Base-by-base conservation (phyloP, 2,329 filamentous ascomycete species). In the Fusarium sp. region DNA sequence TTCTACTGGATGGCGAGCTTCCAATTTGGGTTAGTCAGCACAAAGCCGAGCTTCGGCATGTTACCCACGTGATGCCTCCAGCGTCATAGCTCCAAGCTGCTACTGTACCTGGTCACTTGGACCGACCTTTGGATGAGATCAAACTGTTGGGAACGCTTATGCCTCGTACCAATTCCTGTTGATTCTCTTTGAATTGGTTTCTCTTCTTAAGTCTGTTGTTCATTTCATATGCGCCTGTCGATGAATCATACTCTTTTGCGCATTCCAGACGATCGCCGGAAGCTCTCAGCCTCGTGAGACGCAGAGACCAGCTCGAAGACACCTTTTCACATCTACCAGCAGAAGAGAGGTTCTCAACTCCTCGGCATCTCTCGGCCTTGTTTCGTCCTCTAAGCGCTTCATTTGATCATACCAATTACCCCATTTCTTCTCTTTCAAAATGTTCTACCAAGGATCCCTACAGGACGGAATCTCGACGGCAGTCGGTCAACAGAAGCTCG, bases 381-480 rank as follows among this genome's bases (percentile, higher is more conserved):
- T 20, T 25, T 29, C 61, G 16, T 56, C 25, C 50, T 54, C 20
- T 22, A 36, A 27, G 33, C 35, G 33, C 35, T 35, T 33, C 27
- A 52, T 22, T 25, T 50, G 4, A 31, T 29, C 47, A 14, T 31
- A 31, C 11, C 27, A n/a, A 65, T 33, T 18, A 27, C 13, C 7
- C 35, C 9, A 29, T 45, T 10, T 60, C 42, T 13, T 18, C 22
- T 20, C 47, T 45, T 27, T 36, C 69, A 45, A 18, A 47, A 95
- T 97, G 92, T 98, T 98, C 83, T 95, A 95, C 81, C 80, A 91
- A 69, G 95, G 95, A 20, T 91, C 91, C 70, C 84, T 98, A 22
- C 93, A 97, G 78, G 92, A 93, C 78, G 95, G 94, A 68, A 97
- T 98, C 77, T 88, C 89, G 35, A 86, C 90, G 22, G 95, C 95